Conservation (phyloP, 2,329 filamentous ascomycete species). For the Periconia digitata region DNA sequence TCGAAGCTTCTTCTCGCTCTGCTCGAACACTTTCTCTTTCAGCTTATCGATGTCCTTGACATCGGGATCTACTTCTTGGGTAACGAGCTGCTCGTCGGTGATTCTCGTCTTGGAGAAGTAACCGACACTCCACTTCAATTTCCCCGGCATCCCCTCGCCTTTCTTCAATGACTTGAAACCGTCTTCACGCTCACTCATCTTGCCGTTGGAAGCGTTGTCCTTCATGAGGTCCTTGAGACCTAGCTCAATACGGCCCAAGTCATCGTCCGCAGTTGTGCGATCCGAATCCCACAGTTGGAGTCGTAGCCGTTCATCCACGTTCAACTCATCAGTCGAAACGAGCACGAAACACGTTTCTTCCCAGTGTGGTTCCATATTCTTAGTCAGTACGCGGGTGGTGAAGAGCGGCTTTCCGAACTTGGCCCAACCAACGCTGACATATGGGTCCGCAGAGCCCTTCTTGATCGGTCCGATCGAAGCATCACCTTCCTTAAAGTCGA, state of each 20-base stretch:
- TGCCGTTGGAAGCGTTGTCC: conserved; percentile 59
- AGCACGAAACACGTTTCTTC: conserved; percentile 70
- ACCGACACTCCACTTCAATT: conserved; percentile 68
- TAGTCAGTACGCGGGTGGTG: conserved; percentile 65
- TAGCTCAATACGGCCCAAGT: conserved; percentile 72
- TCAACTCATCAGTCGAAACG: conserved; percentile 70
- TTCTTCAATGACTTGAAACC: conserved; percentile 66
- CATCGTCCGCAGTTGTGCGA: conserved; percentile 70
- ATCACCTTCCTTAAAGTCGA: conserved; percentile 72
- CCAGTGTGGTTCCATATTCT: conserved; percentile 70
- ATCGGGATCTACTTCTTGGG: conserved; percentile 61
- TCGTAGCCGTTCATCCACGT: conserved; percentile 69
- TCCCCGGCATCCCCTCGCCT: conserved; percentile 69
- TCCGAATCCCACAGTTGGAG: conserved; percentile 78
- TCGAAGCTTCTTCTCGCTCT: conserved; percentile 64
- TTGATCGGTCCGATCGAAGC: conserved; percentile 61
- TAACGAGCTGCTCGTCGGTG: conserved; percentile 61
- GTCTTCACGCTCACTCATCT: conserved; percentile 64
- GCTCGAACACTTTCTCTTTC: conserved; percentile 56
- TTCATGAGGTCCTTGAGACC: conserved; percentile 67
- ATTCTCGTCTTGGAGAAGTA: conserved; percentile 70
- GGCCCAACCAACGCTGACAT: conserved; percentile 73
- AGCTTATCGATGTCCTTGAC: conserved; percentile 62
- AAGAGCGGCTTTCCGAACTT: conserved; percentile 73
- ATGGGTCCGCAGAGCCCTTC: conserved; percentile 66